A percentile compares a stretch with the other conserved stretches of the same genome.
phyloP scores from a whole-genome alignment of 2,329 filamentous ascomycete genomes.

The Orbilia blumenaviensis region DNA sequence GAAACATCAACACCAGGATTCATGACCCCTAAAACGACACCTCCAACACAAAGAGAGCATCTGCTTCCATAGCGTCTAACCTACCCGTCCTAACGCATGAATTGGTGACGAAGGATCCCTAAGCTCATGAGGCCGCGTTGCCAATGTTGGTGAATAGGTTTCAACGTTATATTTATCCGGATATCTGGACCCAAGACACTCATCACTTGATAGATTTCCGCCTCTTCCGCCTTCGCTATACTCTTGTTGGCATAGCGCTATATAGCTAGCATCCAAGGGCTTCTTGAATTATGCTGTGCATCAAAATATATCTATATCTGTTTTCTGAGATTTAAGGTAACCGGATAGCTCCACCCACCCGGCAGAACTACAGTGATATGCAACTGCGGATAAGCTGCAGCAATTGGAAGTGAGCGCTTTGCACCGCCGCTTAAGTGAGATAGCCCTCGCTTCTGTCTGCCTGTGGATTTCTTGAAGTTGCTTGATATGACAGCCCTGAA shows the following conservation, averaged over 20 bases:
- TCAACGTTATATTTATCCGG: not conserved
- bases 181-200: too few relatives aligned
- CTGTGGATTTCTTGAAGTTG: not conserved
- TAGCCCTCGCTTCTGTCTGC: slow-evolving; percentile 1
- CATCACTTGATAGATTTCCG: too few relatives aligned
- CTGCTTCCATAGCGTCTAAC: not conserved
- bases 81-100: not conserved
- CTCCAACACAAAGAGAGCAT: slow-evolving; percentile 6
- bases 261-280: too few relatives aligned
- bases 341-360: not conserved
- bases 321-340: too few relatives aligned
- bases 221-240: too few relatives aligned
- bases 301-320: too few relatives aligned
- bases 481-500: not conserved
- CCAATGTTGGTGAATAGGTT: not conserved
- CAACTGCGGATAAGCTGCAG: not conserved
- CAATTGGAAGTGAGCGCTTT: not conserved
- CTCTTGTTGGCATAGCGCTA: not conserved
- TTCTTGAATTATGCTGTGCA: too few relatives aligned
- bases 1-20: not conserved
- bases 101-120: not conserved
- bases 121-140: not conserved
- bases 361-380: not conserved
- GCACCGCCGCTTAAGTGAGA: not conserved
- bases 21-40: not conserved